Conservation (phyloP, 1,284 basidiomycete genomes). For the Boletus semigastroideus region DNA sequence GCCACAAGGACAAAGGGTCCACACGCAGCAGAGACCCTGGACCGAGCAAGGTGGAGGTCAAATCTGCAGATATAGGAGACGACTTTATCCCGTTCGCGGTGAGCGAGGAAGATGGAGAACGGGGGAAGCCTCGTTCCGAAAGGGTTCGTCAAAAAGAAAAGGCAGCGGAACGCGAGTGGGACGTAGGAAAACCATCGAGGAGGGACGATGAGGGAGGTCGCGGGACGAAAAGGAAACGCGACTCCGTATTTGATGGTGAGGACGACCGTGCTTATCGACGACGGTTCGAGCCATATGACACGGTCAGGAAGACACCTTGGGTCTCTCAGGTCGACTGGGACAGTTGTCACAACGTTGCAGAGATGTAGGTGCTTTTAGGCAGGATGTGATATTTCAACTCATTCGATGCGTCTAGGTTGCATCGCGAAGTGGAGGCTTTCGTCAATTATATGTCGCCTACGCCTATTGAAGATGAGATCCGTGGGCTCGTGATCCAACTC, state of each 20-base stretch:
- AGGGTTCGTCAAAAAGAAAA: slow-evolving; percentile 29
- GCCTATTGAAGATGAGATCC: slow-evolving; percentile 79
- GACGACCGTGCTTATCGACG: slow-evolving; percentile 41
- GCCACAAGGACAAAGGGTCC: slow-evolving; percentile 21
- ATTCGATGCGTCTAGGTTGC: slow-evolving; percentile 53
- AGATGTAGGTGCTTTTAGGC: slow-evolving; percentile 56
- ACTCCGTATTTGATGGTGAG: slow-evolving; percentile 44
- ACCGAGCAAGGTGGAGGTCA: slow-evolving; percentile 10
- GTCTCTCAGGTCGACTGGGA: slow-evolving; percentile 75
- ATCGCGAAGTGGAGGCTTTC: slow-evolving; percentile 84
- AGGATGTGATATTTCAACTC: slow-evolving; percentile 5
- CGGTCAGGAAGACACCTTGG: slow-evolving; percentile 75
- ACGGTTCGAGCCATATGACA: slow-evolving; percentile 46
- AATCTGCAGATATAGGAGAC: slow-evolving; percentile 36
- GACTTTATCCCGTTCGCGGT: slow-evolving; percentile 63
- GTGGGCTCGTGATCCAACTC: slow-evolving; percentile 72
- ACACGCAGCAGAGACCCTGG: slow-evolving; percentile 3
- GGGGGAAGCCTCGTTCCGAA: slow-evolving; percentile 21
- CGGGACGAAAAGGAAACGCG: slow-evolving; percentile 44
- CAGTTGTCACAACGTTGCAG: slow-evolving; percentile 73
- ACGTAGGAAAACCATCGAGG: slow-evolving; percentile 35
- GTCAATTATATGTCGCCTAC: slow-evolving; percentile 88
- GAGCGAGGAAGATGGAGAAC: slow-evolving; percentile 27
- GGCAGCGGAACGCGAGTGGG: slow-evolving; percentile 43
- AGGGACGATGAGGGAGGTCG: slow-evolving; percentile 25